phyloP scores from a whole-genome alignment of 2,329 filamentous ascomycete genomes.

The Apiospora sp. region DNA sequence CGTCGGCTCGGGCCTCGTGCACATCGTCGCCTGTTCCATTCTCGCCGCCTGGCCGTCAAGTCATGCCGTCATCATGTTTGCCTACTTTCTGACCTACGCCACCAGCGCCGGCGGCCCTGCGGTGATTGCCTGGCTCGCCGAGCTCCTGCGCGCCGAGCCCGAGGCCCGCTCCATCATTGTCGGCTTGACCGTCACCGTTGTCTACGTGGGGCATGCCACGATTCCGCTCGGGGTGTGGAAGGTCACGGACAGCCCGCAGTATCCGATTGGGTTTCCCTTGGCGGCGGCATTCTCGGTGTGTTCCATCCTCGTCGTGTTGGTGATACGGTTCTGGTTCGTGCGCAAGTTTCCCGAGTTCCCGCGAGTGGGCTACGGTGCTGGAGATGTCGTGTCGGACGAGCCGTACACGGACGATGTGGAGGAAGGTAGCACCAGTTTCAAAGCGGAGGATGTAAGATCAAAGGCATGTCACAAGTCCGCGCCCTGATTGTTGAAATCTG shows the following conservation, averaged over 20 bases:
- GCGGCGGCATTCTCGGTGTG: conserved; percentile 43
- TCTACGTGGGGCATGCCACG: conserved; percentile 49
- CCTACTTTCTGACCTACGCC: conserved; percentile 48
- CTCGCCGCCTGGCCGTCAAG: conserved; percentile 45
- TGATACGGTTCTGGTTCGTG: conserved; percentile 39
- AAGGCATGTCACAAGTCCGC: too few relatives aligned
- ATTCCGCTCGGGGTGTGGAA: conserved; percentile 48
- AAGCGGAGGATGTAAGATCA: too few relatives aligned
- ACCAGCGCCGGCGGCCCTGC: conserved; percentile 45
- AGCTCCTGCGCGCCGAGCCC: conserved; percentile 45
- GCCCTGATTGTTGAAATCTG: too few relatives aligned
- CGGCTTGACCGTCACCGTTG: conserved; percentile 47
- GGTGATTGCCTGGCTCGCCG: conserved; percentile 47
- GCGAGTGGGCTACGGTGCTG: background rate
- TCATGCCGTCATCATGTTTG: conserved; percentile 42
- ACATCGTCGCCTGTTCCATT: conserved; percentile 37
- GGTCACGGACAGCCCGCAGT: conserved; percentile 45
- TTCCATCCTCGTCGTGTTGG: conserved; percentile 43
- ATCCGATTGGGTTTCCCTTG: conserved; percentile 48
- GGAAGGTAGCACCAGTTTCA: background rate
- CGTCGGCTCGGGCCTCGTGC: conserved; percentile 43
- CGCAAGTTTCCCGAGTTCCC: background rate
- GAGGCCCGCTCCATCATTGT: conserved; percentile 47
- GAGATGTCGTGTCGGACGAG: background rate
- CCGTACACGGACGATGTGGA: background rate